These are phyloP conservation scores for Quercus lobata DNA, from an alignment of 331 rosid genomes.

Conservation along the genomic window DNA sequence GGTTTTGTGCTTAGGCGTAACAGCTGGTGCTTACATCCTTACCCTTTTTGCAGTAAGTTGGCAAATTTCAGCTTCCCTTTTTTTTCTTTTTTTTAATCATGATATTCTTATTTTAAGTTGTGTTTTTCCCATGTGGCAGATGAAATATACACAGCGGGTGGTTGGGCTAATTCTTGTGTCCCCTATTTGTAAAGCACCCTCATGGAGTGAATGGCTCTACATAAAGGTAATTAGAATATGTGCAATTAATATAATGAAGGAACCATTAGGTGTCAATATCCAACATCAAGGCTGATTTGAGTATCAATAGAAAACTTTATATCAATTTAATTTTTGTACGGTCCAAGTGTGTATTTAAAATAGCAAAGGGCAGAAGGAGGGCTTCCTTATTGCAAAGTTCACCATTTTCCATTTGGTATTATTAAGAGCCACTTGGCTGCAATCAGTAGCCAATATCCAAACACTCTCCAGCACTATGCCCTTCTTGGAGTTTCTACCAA, in stretches of 20 bases:
- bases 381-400: neutral
- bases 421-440: neutral
- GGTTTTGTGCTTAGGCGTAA: conserved; percentile 83
- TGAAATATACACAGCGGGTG: conserved; percentile 71
- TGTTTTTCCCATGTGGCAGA: conserved; percentile 38
- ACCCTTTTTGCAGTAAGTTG: conserved; percentile 77
- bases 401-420: neutral
- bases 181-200: conserved; percentile 73
- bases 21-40: conserved; percentile 86
- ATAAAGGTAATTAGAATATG: conserved; percentile 54
- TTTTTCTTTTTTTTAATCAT: neutral
- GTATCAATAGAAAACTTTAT: neutral
- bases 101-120: conserved; percentile 8
- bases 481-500: no score
- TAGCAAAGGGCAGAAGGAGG: neutral
- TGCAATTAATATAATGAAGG: conserved; percentile 8
- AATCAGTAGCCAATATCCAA: neutral
- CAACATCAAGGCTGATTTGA: conserved; percentile 1
- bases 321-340: neutral
- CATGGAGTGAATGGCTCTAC: conserved; percentile 90
- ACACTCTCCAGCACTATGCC: neutral
- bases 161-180: conserved; percentile 83
- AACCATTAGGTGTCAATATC: neutral
- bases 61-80: neutral
- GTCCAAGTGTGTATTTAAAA: neutral